Evolutionary conservation across 164 flowering plant species (phyloP).

Genomic region (Annona squamosa): DNA sequence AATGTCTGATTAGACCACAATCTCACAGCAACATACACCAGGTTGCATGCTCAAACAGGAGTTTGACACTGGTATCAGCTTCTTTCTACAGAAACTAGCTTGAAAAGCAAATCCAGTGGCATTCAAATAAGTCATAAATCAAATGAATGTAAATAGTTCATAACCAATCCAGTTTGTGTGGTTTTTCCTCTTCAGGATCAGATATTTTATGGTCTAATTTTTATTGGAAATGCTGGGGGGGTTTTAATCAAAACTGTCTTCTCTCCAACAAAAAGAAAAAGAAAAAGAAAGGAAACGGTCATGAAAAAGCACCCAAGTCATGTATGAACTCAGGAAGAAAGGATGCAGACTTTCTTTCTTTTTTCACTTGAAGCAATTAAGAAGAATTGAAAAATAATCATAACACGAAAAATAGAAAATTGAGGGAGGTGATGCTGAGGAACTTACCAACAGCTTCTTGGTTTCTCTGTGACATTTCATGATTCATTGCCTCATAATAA

Average conservation of each 20-base stretch:
- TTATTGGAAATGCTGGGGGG: background rate
- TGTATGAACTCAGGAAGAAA: background rate
- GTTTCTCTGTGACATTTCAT: slow-evolving; percentile 43
- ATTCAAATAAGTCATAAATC: background rate
- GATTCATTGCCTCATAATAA: slow-evolving; percentile 40
- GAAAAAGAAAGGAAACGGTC: no score
- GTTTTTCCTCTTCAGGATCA: background rate
- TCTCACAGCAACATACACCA: background rate
- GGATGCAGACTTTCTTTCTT: background rate
- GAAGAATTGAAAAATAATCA: background rate
- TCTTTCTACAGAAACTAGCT: background rate
- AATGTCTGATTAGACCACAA: background rate
- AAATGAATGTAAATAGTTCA: background rate
- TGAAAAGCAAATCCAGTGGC: background rate
- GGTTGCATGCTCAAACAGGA: background rate
- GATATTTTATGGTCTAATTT: background rate
- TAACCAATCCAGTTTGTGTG: background rate
- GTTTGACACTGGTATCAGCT: background rate
- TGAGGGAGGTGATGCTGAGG: background rate
- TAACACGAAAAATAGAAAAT: background rate
- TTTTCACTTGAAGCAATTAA: background rate
- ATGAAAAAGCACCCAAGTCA: no score
- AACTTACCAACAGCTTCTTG: slow-evolving; percentile 33
- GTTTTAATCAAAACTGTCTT: background rate
- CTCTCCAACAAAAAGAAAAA: background rate